Percentiles rank a stretch among this genome's conserved stretches.
Evolutionary conservation across 164 flowering plant species (phyloP).

Genomic region (grape (Vitis vinifera)): ASM3070453v1 NC_081819.1:22205001-22205500

Average conservation of each 20-base stretch:
- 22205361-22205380: not conserved
- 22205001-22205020: conserved; percentile 91
- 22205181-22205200: conserved; percentile 94
- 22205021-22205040: conserved; percentile 96
- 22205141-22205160: not conserved
- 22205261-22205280: too few species aligned
- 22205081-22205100: conserved; percentile 67
- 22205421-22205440: not conserved
- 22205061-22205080: conserved; percentile 91
- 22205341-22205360: too few species aligned
- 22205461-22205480: not conserved
- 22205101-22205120: not conserved
- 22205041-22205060: conserved; percentile 96
- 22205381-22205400: not conserved
- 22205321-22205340: too few species aligned
- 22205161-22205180: conserved; percentile 97
- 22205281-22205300: too few species aligned
- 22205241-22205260: conserved; percentile 7
- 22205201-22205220: conserved; percentile 90
- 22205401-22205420: not conserved
- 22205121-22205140: not conserved
- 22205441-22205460: not conserved
- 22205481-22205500: not conserved
- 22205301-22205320: too few species aligned
- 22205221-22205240: conserved; percentile 48